phyloP scores from a whole-genome alignment of 805 yeast species.

The Ogataea paraovalis region DNA sequence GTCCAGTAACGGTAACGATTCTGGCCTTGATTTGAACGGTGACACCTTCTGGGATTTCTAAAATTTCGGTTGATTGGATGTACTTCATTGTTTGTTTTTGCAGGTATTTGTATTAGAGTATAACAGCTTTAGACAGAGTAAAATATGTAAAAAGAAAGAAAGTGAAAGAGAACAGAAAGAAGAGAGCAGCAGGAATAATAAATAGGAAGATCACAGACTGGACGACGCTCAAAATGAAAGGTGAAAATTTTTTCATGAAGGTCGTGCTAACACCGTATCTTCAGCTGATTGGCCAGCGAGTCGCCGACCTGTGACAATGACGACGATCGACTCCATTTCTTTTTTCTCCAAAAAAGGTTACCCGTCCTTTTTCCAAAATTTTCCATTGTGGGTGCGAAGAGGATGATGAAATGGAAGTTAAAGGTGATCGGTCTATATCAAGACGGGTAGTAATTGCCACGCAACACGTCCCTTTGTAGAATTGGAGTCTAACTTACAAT shows the following conservation, averaged over 20 bases:
- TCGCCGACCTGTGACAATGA: not conserved
- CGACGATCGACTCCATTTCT: not conserved
- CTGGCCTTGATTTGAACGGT: conserved; percentile 89
- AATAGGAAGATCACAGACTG: not conserved
- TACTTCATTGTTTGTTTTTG: conserved; percentile 44
- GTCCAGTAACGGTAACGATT: conserved; percentile 86
- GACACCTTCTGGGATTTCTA: conserved; percentile 86
- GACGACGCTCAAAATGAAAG: not conserved
- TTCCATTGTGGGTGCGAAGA: not conserved
- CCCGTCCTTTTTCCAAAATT: not conserved
- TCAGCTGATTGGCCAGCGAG: not conserved
- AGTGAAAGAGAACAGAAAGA: not conserved
- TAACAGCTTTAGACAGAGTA: too few species aligned
- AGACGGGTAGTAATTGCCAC: too few species aligned
- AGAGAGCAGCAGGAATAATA: not conserved
- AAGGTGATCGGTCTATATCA: too few species aligned
- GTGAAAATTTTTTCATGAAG: conserved; percentile 2
- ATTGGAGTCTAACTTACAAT: not conserved
- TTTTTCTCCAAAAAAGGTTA: not conserved
- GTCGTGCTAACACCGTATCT: not conserved
- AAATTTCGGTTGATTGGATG: conserved; percentile 56
- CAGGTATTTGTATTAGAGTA: not conserved
- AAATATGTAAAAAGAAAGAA: not conserved
- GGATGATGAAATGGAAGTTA: not conserved
- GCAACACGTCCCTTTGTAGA: too few species aligned